Base-by-base conservation (phyloP, 257 asterid species). In the Parsonsia alboflavescens region DNA sequence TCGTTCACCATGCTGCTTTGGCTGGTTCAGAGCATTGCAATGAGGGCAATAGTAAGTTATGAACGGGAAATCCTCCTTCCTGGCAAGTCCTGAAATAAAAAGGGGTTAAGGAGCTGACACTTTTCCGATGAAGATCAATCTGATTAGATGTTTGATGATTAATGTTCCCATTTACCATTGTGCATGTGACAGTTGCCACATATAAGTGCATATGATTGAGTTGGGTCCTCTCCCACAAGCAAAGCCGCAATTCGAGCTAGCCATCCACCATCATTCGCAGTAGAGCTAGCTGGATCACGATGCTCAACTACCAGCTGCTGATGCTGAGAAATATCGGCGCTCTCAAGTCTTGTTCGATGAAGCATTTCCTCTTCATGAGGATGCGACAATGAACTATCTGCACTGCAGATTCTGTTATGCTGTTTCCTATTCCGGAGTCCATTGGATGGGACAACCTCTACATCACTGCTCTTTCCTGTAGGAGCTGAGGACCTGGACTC, bases 21-120 rank as follows among this genome's bases (percentile, higher is more conserved):
- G 82, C 85, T 78, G 82, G 77, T 93, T 93, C 78, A 93, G 79
- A 75, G 92, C 93, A 53, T 84, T 80, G 88, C 97, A 93, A 80
- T 86, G 97, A 15, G 97, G 97, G 80, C 98, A 91, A 79, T 90
- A 91, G 88, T 93, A 91, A 30, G 97, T 90, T 41, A 90, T 78
- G 48, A 80, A 90, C 1, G 96, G 91, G 65, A 78, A 84, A 44
- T 93, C 98, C 71, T 93, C 98, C 82, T 88, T 91, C 89, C 97
- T 87, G 19, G 91, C 93, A 21, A 93, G 94, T 74, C 98, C 97
- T 93, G 88, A 73, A 80, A 71, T 1, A 69, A 28, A 69, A n/a
- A 70, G 44, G 19, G 70, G 49, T 45, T 39, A 39, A 65, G 64
- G 67, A 71, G 53, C 70, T 66, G 42, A 50, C 36, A 59, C 75